These are phyloP conservation scores for Flueggea neowawraea DNA, from an alignment of 441 rosid genomes.

Conservation along the genomic window DNA sequence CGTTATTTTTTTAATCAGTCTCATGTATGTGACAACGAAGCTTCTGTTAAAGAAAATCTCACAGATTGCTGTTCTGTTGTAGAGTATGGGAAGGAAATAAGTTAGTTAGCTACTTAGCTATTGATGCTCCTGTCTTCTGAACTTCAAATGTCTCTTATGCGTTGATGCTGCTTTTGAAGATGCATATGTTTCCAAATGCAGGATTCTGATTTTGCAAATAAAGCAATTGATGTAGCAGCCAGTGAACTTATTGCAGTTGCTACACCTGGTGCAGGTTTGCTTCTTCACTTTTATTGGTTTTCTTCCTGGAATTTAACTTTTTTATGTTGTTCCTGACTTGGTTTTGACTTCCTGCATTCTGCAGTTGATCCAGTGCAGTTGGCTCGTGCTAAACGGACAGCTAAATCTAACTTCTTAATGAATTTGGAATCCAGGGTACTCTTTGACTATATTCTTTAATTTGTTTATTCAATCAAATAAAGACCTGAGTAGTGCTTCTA, in stretches of 20 bases:
- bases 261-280: constrained; percentile 43
- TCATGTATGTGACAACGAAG: too few species aligned
- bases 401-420: too few species aligned
- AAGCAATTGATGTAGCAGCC: constrained; percentile 8
- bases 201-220: constrained; percentile 54
- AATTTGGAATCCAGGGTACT: too few species aligned
- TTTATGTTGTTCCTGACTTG: neutral
- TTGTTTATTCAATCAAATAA: too few species aligned
- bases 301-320: neutral
- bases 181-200: constrained; percentile 21
- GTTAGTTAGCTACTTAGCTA: too few species aligned
- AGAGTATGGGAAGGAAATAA: too few species aligned
- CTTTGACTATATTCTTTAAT: too few species aligned
- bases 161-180: constrained; percentile 4
- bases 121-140: too few species aligned
- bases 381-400: neutral
- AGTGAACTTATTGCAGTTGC: constrained; percentile 60
- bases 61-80: too few species aligned
- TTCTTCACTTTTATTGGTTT: constrained; percentile 2
- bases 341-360: neutral
- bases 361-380: neutral
- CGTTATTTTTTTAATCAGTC: too few species aligned
- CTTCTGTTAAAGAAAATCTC: too few species aligned
- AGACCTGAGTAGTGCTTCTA: too few species aligned
- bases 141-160: neutral